A percentile compares a stretch with the other conserved stretches of the same genome.
phyloP scores from a whole-genome alignment of 148 eudicot genomes.

The Linanthus parryae region DNA sequence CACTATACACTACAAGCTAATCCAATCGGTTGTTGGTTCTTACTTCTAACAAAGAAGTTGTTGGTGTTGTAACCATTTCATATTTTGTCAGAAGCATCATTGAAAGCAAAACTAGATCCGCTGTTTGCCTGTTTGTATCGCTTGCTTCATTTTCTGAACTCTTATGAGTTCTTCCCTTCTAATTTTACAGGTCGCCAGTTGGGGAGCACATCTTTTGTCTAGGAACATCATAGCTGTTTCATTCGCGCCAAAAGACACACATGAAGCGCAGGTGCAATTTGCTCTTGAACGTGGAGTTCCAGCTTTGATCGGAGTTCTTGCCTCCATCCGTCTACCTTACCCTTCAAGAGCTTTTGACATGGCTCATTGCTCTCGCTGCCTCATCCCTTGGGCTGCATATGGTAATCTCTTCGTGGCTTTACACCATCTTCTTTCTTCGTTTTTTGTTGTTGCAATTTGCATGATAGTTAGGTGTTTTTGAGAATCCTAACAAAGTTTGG shows the following conservation, averaged over 20 bases:
- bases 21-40: too few species aligned
- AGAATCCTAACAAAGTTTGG: too few species aligned
- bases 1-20: too few species aligned
- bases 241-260: constrained; percentile 93
- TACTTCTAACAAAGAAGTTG: too few species aligned
- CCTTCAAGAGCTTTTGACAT: constrained; percentile 86
- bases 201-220: constrained; percentile 72
- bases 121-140: too few species aligned
- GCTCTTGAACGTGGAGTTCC: constrained; percentile 93
- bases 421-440: neutral
- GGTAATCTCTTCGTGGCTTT: constrained; percentile 30
- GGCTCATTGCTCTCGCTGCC: constrained; percentile 98
- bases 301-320: constrained; percentile 74
- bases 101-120: too few species aligned
- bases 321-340: constrained; percentile 65
- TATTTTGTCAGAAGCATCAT: too few species aligned
- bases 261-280: constrained; percentile 86
- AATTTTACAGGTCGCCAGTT: constrained; percentile 77
- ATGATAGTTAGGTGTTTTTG: too few species aligned
- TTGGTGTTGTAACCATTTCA: too few species aligned
- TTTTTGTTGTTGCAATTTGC: too few species aligned
- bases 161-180: neutral
- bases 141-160: neutral
- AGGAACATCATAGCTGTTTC: constrained; percentile 65
- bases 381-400: constrained; percentile 76